Evolutionary conservation across 257 asterid genomes (phyloP).

Genomic region (Orobanche coerulescens): DNA sequence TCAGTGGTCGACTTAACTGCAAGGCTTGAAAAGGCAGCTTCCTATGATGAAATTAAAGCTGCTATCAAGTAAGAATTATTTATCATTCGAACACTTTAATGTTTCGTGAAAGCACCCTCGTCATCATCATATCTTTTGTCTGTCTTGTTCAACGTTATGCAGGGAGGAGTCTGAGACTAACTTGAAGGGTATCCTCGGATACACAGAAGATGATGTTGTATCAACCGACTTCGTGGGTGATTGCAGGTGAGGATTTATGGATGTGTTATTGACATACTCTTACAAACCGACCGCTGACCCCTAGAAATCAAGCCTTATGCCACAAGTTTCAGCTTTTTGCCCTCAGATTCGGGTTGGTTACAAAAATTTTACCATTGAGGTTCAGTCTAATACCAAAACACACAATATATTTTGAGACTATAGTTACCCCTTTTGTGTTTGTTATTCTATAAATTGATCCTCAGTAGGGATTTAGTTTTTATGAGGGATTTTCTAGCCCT

Average conservation of each 20-base stretch:
- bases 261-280: background rate
- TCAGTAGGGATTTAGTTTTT: too few relatives aligned
- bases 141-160: background rate
- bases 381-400: too few relatives aligned
- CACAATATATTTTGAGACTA: too few relatives aligned
- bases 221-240: slow-evolving; percentile 52
- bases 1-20: slow-evolving; percentile 54
- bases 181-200: slow-evolving; percentile 56
- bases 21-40: slow-evolving; percentile 46
- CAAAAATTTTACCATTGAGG: too few relatives aligned
- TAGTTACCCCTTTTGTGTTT: too few relatives aligned
- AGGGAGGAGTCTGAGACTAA: slow-evolving; percentile 45
- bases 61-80: slow-evolving; percentile 37
- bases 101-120: slow-evolving; percentile 6
- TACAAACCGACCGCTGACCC: background rate
- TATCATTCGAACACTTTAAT: background rate
- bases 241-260: slow-evolving; percentile 29
- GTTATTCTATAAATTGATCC: background rate
- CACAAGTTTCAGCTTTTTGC: too few relatives aligned
- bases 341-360: background rate
- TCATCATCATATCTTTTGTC: background rate
- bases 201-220: slow-evolving; percentile 59
- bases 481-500: too few relatives aligned
- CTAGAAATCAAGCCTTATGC: background rate
- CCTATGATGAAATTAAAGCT: slow-evolving; percentile 52